A percentile compares a stretch with the other conserved stretches of the same genome.
phyloP scores from a whole-genome alignment of 192 early-diverging fungal species.

The Entophlyctis helioformis region DNA sequence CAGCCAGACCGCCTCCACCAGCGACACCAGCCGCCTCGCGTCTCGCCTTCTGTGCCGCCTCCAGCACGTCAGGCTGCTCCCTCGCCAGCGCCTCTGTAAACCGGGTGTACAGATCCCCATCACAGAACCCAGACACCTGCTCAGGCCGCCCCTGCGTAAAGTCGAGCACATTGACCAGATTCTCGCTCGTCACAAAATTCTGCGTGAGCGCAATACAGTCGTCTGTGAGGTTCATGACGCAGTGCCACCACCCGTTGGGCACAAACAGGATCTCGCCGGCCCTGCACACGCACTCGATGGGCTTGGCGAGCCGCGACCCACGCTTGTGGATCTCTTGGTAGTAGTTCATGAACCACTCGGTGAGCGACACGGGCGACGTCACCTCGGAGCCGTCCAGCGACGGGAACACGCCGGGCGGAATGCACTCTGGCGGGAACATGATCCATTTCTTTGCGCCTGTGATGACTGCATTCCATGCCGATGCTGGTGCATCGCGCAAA shows the following conservation, averaged over 20 bases:
- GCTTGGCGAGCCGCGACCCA: conserved; percentile 15
- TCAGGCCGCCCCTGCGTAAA: conserved; percentile 34
- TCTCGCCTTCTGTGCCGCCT: too few species aligned
- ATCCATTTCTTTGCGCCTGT: conserved; percentile 61
- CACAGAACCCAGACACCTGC: conserved; percentile 36
- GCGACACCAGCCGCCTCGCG: too few species aligned
- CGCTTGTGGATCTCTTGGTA: conserved; percentile 34
- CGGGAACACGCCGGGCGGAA: conserved; percentile 60
- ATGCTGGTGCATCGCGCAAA: too few species aligned
- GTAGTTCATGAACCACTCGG: conserved; percentile 55
- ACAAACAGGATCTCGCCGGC: conserved; percentile 62
- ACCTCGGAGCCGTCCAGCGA: conserved; percentile 54
- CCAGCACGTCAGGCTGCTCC: too few species aligned
- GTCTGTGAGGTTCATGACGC: conserved; percentile 56
- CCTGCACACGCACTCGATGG: conserved; percentile 49
- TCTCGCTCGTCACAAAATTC: conserved; percentile 54
- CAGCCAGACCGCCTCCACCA: too few species aligned
- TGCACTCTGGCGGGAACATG: conserved; percentile 50
- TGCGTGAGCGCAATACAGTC: conserved; percentile 62
- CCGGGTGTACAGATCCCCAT: too few species aligned
- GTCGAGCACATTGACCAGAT: conserved; percentile 33
- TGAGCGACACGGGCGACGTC: conserved; percentile 53
- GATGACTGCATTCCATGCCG: conserved; percentile 63
- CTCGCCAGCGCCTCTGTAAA: too few species aligned
- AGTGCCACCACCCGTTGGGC: conserved; percentile 62